Evolutionary conservation across 257 asterid species (phyloP), one percentile per base, ranked within the genome.

Genomic region (Parsonsia alboflavescens): DNA sequence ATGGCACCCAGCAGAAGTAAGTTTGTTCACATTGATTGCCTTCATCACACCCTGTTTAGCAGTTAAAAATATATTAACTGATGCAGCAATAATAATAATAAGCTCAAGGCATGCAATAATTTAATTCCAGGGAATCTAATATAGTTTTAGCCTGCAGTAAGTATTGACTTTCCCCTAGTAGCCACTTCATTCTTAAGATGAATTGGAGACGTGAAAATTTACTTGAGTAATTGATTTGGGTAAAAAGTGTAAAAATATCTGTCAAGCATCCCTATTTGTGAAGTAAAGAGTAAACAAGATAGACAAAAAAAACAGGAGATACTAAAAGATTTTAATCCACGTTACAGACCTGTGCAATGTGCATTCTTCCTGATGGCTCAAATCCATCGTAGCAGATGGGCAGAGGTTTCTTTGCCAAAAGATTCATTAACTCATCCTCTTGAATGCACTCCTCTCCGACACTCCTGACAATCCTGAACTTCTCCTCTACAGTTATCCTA

Each of bases 301-400:
- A 33, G n/a, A n/a, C n/a, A n/a, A n/a, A n/a, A 42, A 42, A 48
- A 10, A 52, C 13, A 50, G 4, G 39, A 33, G 1, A 33, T 56
- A 8, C 7, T 42, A 42, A 52, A n/a, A 52, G 17, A 17, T 52
- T 52, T 15, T n/a, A n/a, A 52, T 7, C 58, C 46, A 42, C 46
- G 46, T 42, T 42, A 56, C 68, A 68, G 33, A 93, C 98, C 96
- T 93, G 96, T 45, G 98, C 98, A 75, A 93, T 93, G 80, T 93
- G 98, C 98, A 93, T 93, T 77, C 97, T 89, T 11, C 98, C 98
- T 33, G 98, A 93, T 22, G 96, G 98, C 73, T 93, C 98, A 72
- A 93, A 91, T 15, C 97, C 97, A 70, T 93, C 98, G 41, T 91
- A 93, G 84, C 97, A 91, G 69, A 90, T 63, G 49, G 90, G 92